phyloP scores from a whole-genome alignment of 768 basidiomycete genomes.

The Russula vinacea region DNA sequence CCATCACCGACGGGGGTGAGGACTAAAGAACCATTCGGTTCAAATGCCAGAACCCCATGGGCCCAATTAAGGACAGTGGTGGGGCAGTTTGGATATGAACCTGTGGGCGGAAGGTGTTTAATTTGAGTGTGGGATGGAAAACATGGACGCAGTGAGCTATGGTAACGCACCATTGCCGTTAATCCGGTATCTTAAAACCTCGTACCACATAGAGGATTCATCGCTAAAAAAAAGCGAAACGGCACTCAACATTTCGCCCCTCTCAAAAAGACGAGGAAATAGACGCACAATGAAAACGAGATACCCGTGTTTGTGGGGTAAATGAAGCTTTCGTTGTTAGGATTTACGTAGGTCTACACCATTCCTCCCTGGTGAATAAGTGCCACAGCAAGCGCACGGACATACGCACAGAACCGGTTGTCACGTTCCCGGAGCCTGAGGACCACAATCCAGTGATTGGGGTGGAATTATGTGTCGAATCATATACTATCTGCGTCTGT shows the following conservation, averaged over 20 bases:
- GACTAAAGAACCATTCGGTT: conserved; percentile 73
- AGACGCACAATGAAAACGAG: conserved; percentile 81
- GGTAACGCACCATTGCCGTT: conserved; percentile 67
- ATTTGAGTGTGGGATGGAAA: not conserved
- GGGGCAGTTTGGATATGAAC: conserved; percentile 83
- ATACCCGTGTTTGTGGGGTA: conserved; percentile 87
- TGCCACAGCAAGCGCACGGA: not conserved
- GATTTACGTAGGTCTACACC: conserved; percentile 76
- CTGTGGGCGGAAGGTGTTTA: conserved; percentile 39
- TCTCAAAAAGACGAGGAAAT: not conserved
- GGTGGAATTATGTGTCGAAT: conserved; percentile 62
- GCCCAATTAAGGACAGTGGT: conserved; percentile 85
- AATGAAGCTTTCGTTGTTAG: conserved; percentile 73
- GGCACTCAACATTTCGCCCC: not conserved
- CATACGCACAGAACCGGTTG: conserved; percentile 76
- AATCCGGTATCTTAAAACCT: conserved; percentile 90
- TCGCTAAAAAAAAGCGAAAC: conserved; percentile 45
- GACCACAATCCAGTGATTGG: conserved; percentile 79
- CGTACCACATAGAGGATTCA: conserved; percentile 65
- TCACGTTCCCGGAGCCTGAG: conserved; percentile 69
- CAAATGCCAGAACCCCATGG: conserved; percentile 61
- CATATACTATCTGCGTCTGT: conserved; percentile 36
- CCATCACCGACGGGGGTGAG: conserved; percentile 80
- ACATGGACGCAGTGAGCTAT: not conserved
- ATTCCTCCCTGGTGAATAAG: conserved; percentile 5